These are phyloP conservation scores for Alternaria gansuensis DNA, from an alignment of 2,329 filamentous ascomycete genomes.

Conservation along the genomic window DNA sequence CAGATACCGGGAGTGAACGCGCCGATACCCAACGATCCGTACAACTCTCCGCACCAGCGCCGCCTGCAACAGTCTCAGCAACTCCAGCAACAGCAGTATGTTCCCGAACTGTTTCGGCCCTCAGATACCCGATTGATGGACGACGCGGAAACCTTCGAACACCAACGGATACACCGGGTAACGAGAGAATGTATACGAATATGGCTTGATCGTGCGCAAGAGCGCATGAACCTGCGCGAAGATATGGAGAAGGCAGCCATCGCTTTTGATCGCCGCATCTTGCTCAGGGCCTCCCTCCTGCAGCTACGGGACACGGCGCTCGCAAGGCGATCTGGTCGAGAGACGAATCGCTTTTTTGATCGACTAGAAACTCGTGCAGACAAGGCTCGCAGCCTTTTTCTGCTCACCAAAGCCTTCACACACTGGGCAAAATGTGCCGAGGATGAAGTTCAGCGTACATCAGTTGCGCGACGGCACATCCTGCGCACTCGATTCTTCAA, in stretches of 20 bases:
- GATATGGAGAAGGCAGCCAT: conserved; percentile 49
- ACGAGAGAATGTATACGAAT: conserved; percentile 50
- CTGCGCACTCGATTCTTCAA: conserved; percentile 74
- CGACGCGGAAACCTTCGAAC: conserved; percentile 58
- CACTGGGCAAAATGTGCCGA: conserved; percentile 74
- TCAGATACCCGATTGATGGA: conserved; percentile 61
- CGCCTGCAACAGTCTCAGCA: conserved; percentile 18
- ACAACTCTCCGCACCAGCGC: conserved; percentile 23
- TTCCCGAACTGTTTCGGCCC: conserved; percentile 57
- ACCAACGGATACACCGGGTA: conserved; percentile 41
- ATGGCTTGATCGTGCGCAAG: conserved; percentile 58
- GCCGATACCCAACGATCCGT: conserved; percentile 38
- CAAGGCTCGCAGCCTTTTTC: conserved; percentile 70
- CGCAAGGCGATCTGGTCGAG: conserved; percentile 53
- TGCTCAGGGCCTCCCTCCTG: conserved; percentile 64
- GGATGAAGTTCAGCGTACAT: conserved; percentile 72
- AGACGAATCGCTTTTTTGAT: conserved; percentile 64
- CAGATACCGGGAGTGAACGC: conserved; percentile 51
- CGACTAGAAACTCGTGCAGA: conserved; percentile 67
- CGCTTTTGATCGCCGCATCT: conserved; percentile 60
- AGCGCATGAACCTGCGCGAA: conserved; percentile 24
- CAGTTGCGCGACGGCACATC: conserved; percentile 74
- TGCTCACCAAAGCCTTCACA: conserved; percentile 70
- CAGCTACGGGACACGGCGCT: conserved; percentile 42
- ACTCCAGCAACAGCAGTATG: conserved; percentile 29